These are phyloP conservation scores for Elongisporangium undulatum DNA, from an alignment of 352 stramenopile genomes.

Conservation along the genomic window DNA sequence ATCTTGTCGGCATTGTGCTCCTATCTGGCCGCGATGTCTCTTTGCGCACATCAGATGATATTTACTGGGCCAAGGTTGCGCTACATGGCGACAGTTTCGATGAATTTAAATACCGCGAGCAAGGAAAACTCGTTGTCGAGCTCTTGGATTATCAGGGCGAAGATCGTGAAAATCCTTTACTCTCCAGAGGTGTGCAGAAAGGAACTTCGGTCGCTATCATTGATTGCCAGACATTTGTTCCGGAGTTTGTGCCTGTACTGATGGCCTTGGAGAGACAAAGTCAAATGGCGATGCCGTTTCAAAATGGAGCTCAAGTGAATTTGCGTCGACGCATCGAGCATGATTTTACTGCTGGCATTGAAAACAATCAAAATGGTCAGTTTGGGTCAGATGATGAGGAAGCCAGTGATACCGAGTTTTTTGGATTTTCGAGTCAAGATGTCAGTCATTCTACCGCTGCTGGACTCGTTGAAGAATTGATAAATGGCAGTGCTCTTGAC, in stretches of 20 bases:
- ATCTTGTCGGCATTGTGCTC: conserved; percentile 77
- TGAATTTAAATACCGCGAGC: conserved; percentile 61
- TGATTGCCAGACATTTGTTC: conserved; percentile 85
- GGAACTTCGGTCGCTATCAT: conserved; percentile 72
- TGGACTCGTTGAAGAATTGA: conserved; percentile 38
- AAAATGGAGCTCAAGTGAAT: conserved; percentile 71
- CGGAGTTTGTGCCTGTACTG: conserved; percentile 84
- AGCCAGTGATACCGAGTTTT: no score
- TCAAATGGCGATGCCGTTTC: conserved; percentile 68
- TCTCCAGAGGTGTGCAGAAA: conserved; percentile 38
- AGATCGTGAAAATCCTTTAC: conserved; percentile 48
- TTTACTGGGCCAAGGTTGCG: conserved; percentile 77
- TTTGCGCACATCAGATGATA: conserved; percentile 36
- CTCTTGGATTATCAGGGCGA: conserved; percentile 65
- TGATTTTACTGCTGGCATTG: neutral
- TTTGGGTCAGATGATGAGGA: no score
- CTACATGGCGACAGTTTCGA: conserved; percentile 65
- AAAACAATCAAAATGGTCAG: no score
- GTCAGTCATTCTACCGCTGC: conserved; percentile 1
- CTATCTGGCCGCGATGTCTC: conserved; percentile 44
- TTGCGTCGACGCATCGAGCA: conserved; percentile 15
- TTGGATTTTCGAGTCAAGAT: neutral
- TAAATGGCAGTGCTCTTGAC: conserved; percentile 55
- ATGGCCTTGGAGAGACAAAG: conserved; percentile 74
- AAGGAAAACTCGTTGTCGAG: conserved; percentile 56